A percentile compares a stretch with the other conserved stretches of the same genome.
These are phyloP conservation scores for Apostasia ramifera DNA, from an alignment of 106 monocot genomes.

Conservation along the genomic window DNA sequence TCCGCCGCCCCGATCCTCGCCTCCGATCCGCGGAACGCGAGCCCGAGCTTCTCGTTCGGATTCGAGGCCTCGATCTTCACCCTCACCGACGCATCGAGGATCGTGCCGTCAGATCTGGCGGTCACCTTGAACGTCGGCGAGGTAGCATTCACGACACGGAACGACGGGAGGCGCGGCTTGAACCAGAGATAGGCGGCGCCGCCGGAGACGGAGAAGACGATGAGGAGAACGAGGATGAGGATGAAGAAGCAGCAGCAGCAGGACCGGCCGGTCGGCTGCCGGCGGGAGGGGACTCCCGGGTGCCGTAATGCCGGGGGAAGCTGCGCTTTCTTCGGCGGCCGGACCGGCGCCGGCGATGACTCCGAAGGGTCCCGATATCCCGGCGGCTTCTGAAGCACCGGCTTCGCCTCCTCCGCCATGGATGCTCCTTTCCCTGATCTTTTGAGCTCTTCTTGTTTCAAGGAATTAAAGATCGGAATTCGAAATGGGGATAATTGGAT, in stretches of 20 bases:
- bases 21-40: constrained; percentile 16
- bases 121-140: constrained; percentile 21
- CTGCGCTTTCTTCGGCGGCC: constrained; percentile 14
- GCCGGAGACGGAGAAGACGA: constrained; percentile 20
- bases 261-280: constrained; percentile 9
- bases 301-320: constrained; percentile 32
- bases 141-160: constrained; percentile 35
- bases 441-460: no score
- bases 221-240: constrained; percentile 9
- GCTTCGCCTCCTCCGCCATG: constrained; percentile 4
- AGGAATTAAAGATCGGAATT: no score
- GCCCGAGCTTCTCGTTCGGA: constrained; percentile 31
- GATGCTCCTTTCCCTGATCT: no score
- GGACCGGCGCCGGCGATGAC: constrained; percentile 8
- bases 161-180: constrained; percentile 45
- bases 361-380: constrained; percentile 40
- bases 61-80: constrained; percentile 19
- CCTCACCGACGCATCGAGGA: constrained; percentile 14
- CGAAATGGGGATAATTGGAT: no score
- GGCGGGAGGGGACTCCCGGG: constrained; percentile 6
- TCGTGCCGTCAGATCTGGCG: constrained; percentile 16
- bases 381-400: constrained; percentile 43
- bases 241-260: constrained; percentile 27
- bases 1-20: constrained; percentile 27
- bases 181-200: constrained; percentile 48